Evolutionary conservation across 129 eudicot species (phyloP).

Genomic region (Solidago caesia): DNA sequence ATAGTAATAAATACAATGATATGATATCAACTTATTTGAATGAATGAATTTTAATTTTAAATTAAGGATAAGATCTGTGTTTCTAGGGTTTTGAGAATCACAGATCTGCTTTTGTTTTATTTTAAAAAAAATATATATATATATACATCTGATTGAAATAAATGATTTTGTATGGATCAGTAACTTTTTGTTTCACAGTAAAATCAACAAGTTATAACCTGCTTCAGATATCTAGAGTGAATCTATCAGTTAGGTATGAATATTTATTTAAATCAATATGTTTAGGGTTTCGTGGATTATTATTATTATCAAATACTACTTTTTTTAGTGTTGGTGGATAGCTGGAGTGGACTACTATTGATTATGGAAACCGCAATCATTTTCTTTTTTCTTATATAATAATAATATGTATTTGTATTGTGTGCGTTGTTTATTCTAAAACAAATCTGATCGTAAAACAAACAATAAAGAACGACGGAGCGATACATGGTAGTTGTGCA

Average conservation of each 20-base stretch:
- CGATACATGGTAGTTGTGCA: not conserved
- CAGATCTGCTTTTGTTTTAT: slow-evolving; percentile 38
- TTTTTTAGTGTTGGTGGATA: not conserved
- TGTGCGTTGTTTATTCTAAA: not conserved
- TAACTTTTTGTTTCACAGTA: slow-evolving; percentile 29
- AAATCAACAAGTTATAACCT: slow-evolving; percentile 22
- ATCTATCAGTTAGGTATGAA: slow-evolving; percentile 27
- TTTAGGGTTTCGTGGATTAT: slow-evolving; percentile 12
- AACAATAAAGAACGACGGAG: not conserved
- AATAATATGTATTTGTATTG: not conserved
- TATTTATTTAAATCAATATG: not conserved
- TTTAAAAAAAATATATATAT: not conserved
- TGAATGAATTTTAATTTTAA: not conserved
- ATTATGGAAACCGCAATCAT: not conserved
- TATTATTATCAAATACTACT: not conserved
- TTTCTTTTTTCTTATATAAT: not conserved
- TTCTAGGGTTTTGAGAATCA: slow-evolving; percentile 16
- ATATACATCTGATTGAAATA: not conserved
- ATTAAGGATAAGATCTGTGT: slow-evolving; percentile 28
- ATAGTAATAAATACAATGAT: no score
- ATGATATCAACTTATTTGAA: not conserved
- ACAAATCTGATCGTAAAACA: no score
- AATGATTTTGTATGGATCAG: slow-evolving; percentile 31
- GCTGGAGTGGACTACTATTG: not conserved
- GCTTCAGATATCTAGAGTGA: slow-evolving; percentile 20